Evolutionary conservation across 192 early-diverging fungal genomes (phyloP), one percentile per base, ranked within the genome.

Genomic region (Backusella tuberculispora): DNA sequence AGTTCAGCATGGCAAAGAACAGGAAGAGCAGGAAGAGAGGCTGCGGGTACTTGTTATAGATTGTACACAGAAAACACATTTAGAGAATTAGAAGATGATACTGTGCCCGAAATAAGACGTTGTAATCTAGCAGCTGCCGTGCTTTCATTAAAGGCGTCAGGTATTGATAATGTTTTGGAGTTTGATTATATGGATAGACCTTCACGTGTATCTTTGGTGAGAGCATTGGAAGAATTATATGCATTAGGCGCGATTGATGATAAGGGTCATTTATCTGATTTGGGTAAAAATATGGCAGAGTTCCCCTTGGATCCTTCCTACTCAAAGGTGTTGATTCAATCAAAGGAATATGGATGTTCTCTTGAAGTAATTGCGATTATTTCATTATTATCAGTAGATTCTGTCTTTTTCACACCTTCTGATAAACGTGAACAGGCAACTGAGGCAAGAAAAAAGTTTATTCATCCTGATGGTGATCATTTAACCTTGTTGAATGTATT

Each of bases 171-270:
- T 76, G 88, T 97, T n/a, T 81, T 94, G 70, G 75, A 79, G 24
- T 99, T 99, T 83, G 97, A 98, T 73, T 99, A 94, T 81, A 93
- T 99, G 90, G 97, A 99, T 75, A 87, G 89, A 29, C 97, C 98
- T 7, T 90, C 93, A 0, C 85, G 92, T 53, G 85, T 83, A 5
- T 87, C 88, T 21, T 78, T 99, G 63, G 80, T 93, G 42, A 88
- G 92, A 24, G 96, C 98, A 10, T 78, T 98, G 53, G 93, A 97
- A 66, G 92, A 96, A 46, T 84, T 99, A 15, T 96, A 91, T 83
- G 91, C 96, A 3, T 85, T 99, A 0, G 89, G 91, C 7, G 97
- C 96, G 0, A 84, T 99, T 60, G 88, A 95, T 75, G 94, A 96
- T 72, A 80, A 87, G 5, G 96, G 97, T 3, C 76, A 83, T 17